phyloP scores from a whole-genome alignment of 768 basidiomycete species.

The Boletus fagicola region DNA sequence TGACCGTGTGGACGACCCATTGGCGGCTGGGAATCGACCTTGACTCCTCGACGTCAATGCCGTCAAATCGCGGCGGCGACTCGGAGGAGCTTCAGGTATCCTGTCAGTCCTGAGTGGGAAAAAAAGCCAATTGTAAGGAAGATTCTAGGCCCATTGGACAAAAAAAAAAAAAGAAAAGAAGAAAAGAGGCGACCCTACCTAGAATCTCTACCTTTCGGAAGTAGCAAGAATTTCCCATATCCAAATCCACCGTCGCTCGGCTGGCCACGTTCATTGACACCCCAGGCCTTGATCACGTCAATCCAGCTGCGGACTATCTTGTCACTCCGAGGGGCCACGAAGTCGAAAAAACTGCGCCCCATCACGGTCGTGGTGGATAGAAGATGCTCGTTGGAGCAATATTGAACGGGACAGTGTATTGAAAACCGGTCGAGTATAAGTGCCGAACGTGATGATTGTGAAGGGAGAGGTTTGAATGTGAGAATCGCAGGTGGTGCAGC shows the following conservation, averaged over 20 bases:
- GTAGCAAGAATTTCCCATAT: slow-evolving; percentile 66
- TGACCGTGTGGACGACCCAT: slow-evolving; percentile 6
- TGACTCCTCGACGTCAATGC: slow-evolving; percentile 12
- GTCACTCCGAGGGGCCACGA: slow-evolving; percentile 65
- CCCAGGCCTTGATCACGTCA: slow-evolving; percentile 76
- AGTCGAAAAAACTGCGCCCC: slow-evolving; percentile 73
- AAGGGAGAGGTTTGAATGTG: slow-evolving; percentile 61
- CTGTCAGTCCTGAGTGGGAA: slow-evolving; percentile 24
- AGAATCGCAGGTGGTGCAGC: slow-evolving; percentile 30
- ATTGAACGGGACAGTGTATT: slow-evolving; percentile 58
- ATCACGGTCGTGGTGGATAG: slow-evolving; percentile 57
- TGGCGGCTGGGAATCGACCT: slow-evolving; percentile 9
- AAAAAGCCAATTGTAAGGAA: slow-evolving; percentile 1
- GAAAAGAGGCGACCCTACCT: slow-evolving; percentile 30
- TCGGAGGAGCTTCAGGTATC: slow-evolving; percentile 28
- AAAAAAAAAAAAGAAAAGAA: neutral
- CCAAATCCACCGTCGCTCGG: slow-evolving; percentile 85
- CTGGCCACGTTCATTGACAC: slow-evolving; percentile 79
- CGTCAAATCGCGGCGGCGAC: slow-evolving; percentile 33
- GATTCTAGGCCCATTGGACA: neutral
- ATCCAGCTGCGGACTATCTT: slow-evolving; percentile 69
- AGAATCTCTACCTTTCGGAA: slow-evolving; percentile 60
- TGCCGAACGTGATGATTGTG: slow-evolving; percentile 72
- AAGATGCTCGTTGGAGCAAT: slow-evolving; percentile 73
- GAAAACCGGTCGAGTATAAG: slow-evolving; percentile 81